These are phyloP conservation scores for Tolypocladium pustulatum DNA, from an alignment of 2,329 filamentous ascomycete species.

Conservation along the genomic window DNA sequence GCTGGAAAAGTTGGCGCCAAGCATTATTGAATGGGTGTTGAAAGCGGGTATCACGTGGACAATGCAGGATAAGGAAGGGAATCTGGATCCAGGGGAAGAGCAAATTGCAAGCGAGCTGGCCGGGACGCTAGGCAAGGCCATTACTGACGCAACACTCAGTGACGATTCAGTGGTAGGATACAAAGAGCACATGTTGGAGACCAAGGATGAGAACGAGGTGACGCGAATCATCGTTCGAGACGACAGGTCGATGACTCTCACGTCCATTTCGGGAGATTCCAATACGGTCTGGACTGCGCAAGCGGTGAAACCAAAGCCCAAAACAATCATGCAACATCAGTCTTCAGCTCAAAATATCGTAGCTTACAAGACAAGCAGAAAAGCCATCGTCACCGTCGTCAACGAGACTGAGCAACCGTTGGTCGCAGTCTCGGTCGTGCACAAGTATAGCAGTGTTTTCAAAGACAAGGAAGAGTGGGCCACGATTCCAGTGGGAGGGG, in stretches of 20 bases:
- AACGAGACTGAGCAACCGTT: background rate
- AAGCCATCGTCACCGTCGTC: background rate
- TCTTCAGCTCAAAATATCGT: too few species aligned
- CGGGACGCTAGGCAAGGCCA: background rate
- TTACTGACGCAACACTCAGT: background rate
- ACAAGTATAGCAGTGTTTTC: background rate
- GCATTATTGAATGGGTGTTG: background rate
- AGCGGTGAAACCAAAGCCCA: background rate
- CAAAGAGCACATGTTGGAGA: background rate
- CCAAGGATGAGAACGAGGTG: background rate
- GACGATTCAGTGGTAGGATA: background rate
- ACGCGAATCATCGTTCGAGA: background rate
- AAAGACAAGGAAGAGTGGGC: background rate
- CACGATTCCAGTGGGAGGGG: background rate
- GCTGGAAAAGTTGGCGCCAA: background rate
- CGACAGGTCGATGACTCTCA: background rate
- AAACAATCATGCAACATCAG: background rate
- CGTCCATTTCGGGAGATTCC: background rate
- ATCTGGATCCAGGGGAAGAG: background rate
- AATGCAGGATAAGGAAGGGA: background rate
- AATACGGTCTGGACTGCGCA: background rate
- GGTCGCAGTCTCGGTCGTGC: background rate
- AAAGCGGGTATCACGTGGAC: background rate
- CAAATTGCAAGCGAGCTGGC: background rate
- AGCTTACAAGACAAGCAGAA: background rate